Conservation (phyloP, 805 yeast species). For the Kurtzmaniella cleridarum region DNA sequence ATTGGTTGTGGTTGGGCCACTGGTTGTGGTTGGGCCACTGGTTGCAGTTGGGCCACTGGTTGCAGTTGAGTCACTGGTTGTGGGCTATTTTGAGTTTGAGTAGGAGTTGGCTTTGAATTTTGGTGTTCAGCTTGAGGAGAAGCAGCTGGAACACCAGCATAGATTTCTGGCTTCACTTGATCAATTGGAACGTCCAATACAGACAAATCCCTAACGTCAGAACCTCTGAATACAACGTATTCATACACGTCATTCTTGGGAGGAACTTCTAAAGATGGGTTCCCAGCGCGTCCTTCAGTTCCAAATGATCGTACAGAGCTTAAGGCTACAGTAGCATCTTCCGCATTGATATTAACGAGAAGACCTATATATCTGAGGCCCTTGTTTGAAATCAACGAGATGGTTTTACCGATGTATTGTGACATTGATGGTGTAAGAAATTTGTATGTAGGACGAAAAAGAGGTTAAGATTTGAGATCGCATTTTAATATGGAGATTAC, state of each 20-base stretch:
- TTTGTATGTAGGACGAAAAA: slow-evolving; percentile 1
- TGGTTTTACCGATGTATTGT: slow-evolving; percentile 86
- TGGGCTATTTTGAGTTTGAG: slow-evolving; percentile 9
- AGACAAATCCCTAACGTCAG: slow-evolving; percentile 84
- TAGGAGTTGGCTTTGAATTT: slow-evolving; percentile 6
- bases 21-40: slow-evolving; percentile 6
- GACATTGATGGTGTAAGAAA: slow-evolving; percentile 51
- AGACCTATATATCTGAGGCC: slow-evolving; percentile 86
- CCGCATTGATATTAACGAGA: slow-evolving; percentile 84
- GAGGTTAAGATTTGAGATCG: background rate
- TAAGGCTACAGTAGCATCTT: slow-evolving; percentile 83
- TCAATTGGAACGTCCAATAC: slow-evolving; percentile 72
- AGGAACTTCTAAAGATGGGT: slow-evolving; percentile 64
- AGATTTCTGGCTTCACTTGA: slow-evolving; percentile 52
- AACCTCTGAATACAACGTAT: slow-evolving; percentile 79
- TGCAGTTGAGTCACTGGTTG: slow-evolving; percentile 4
- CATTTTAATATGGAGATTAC: too few relatives aligned
- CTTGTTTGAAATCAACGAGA: slow-evolving; percentile 71
- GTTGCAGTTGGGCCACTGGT: slow-evolving; percentile 2
- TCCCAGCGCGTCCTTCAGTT: slow-evolving; percentile 78
- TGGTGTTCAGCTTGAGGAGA: slow-evolving; percentile 4
- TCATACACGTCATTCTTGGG: slow-evolving; percentile 68
- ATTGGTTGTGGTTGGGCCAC: slow-evolving; percentile 6
- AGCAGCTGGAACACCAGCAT: slow-evolving; percentile 13
- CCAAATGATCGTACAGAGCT: slow-evolving; percentile 78